Conservation (phyloP, 2,329 filamentous ascomycete genomes). For the Rhinocladiella mackenziei region DNA sequence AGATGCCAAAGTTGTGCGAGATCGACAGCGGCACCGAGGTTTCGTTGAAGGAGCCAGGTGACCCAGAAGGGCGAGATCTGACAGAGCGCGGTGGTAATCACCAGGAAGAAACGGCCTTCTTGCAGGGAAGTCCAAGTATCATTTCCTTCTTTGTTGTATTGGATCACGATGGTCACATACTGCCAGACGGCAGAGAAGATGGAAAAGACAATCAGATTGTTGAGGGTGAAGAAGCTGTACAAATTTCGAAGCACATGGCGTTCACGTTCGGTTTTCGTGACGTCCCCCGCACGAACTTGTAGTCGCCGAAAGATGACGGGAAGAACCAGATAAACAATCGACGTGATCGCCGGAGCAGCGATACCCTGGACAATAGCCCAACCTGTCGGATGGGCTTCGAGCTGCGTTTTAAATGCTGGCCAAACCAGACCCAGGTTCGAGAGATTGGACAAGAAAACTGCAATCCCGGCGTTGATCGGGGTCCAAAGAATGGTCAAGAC, state of each 20-base stretch:
- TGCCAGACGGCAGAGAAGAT: constrained; percentile 79
- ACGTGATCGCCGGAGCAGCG: constrained; percentile 78
- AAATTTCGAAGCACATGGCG: constrained; percentile 85
- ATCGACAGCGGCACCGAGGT: constrained; percentile 89
- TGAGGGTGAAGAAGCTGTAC: constrained; percentile 95
- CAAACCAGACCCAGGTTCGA: constrained; percentile 75
- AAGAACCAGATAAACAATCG: constrained; percentile 78
- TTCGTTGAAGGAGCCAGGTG: constrained; percentile 86
- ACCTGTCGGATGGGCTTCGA: constrained; percentile 59
- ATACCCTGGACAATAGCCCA: constrained; percentile 95
- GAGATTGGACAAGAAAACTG: constrained; percentile 86
- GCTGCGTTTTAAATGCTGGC: constrained; percentile 64
- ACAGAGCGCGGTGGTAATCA: constrained; percentile 71
- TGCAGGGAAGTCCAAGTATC: constrained; percentile 67
- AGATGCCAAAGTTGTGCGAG: constrained; percentile 83
- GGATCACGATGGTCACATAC: constrained; percentile 64
- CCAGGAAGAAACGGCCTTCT: constrained; percentile 58
- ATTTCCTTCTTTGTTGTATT: constrained; percentile 52
- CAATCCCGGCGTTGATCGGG: constrained; percentile 87
- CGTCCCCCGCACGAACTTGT: constrained; percentile 76
- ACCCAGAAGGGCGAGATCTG: constrained; percentile 88
- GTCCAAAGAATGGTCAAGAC: constrained; percentile 82
- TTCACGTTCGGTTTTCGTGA: constrained; percentile 88
- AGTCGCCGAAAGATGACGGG: constrained; percentile 88
- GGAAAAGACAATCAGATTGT: constrained; percentile 92